Percentiles rank a stretch among this genome's conserved stretches.
Conservation (phyloP, 306 rosid genomes). For the Trifolium pratense region DNA sequence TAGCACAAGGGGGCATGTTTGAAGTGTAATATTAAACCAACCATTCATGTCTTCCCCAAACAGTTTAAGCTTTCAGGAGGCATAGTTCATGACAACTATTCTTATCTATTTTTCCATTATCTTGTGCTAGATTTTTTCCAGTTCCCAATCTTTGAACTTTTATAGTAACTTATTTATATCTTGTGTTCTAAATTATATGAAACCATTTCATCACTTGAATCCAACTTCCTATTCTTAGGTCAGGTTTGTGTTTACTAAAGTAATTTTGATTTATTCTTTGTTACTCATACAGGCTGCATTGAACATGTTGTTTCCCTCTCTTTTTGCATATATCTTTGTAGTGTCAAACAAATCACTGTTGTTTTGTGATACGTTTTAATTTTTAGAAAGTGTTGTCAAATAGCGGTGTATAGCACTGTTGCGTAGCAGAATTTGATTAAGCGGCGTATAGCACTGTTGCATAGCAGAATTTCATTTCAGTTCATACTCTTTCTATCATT, state of each 20-base stretch:
- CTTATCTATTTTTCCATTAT: slow-evolving; percentile 2
- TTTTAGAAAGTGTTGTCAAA: neutral
- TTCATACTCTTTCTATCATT: neutral
- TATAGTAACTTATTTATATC: no score
- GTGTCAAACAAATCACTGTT: neutral
- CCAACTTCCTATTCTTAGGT: slow-evolving; percentile 11
- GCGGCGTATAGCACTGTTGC: neutral
- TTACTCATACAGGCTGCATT: neutral
- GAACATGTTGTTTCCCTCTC: neutral
- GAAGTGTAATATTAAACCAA: neutral
- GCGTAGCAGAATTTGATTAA: neutral
- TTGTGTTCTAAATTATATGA: neutral
- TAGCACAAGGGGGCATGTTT: neutral
- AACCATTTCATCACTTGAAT: slow-evolving; percentile 2
- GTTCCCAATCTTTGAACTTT: neutral
- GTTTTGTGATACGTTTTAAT: neutral
- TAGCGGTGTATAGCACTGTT: neutral
- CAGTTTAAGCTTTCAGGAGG: slow-evolving; percentile 1
- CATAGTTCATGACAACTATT: neutral
- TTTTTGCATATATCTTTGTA: neutral
- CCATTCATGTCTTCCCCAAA: neutral
- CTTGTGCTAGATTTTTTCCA: slow-evolving; percentile 6
- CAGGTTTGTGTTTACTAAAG: neutral
- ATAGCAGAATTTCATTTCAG: neutral
- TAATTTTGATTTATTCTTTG: neutral